Evolutionary conservation across 371 early-diverging fungal species (phyloP).

Genomic region (Saksenaea oblongispora): DNA sequence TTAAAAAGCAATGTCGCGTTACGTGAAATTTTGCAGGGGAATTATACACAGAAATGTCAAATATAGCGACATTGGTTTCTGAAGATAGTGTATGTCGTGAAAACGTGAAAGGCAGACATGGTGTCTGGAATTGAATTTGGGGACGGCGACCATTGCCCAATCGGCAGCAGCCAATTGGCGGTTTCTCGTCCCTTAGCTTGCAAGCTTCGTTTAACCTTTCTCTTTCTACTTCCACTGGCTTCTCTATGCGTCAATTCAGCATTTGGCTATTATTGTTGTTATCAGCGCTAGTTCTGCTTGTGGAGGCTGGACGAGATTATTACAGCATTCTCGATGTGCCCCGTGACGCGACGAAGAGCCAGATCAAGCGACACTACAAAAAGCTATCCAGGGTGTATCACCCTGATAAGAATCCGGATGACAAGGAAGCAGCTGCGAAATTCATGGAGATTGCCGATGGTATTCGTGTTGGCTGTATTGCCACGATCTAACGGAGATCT

Average conservation of each 20-base stretch:
- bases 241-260: neutral
- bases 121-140: no score
- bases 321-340: conserved; percentile 81
- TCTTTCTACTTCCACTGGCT: neutral
- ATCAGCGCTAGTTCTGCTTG: neutral
- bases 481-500: neutral
- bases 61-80: no score
- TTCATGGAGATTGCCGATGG: conserved; percentile 92
- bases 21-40: no score
- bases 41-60: no score
- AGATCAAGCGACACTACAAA: conserved; percentile 93
- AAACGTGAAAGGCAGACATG: no score
- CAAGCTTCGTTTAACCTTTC: neutral
- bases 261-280: neutral
- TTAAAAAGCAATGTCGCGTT: no score
- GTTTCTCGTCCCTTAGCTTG: neutral
- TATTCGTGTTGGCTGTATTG: conserved; percentile 18
- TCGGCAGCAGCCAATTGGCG: neutral
- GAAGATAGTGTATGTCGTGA: no score
- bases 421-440: conserved; percentile 75
- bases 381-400: conserved; percentile 86
- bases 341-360: conserved; percentile 74
- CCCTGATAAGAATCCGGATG: conserved; percentile 92
- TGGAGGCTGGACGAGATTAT: neutral
- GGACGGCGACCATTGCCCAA: neutral